Conservation (phyloP, 164 flowering plant species). For the Vitis vinifera region DNA sequence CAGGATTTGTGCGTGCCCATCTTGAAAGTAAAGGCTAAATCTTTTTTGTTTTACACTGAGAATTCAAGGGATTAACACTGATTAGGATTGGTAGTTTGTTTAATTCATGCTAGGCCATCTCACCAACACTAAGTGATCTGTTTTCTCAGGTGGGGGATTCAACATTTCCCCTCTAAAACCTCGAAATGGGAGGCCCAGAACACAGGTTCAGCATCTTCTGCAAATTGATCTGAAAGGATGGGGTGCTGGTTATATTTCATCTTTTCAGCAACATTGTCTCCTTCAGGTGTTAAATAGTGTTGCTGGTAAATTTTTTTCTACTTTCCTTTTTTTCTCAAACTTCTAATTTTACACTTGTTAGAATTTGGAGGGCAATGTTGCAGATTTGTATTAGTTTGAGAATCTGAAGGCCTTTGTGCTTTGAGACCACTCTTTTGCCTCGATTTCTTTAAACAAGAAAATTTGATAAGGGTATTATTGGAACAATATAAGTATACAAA, state of each 20-base stretch:
- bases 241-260: constrained; percentile 87
- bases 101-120: background rate
- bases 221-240: constrained; percentile 99
- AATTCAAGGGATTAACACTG: background rate
- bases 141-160: constrained; percentile 86
- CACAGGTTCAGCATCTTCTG: constrained; percentile 98
- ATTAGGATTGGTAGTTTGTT: background rate
- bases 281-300: constrained; percentile 96
- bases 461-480: too few species aligned
- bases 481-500: too few species aligned
- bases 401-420: background rate
- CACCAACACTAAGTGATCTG: background rate
- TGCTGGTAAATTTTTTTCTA: constrained; percentile 60
- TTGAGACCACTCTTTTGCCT: background rate
- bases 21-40: constrained; percentile 66
- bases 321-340: background rate
- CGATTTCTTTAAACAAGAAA: too few species aligned
- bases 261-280: constrained; percentile 94
- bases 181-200: constrained; percentile 84
- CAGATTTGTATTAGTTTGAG: background rate
- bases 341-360: background rate
- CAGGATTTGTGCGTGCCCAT: constrained; percentile 96
- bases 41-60: constrained; percentile 6
- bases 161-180: constrained; percentile 91
- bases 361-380: background rate